A percentile compares a stretch with the other conserved stretches of the same genome.
Evolutionary conservation across 2,329 filamentous ascomycete species (phyloP).

Genomic region (Chaetomium strumarium): DNA sequence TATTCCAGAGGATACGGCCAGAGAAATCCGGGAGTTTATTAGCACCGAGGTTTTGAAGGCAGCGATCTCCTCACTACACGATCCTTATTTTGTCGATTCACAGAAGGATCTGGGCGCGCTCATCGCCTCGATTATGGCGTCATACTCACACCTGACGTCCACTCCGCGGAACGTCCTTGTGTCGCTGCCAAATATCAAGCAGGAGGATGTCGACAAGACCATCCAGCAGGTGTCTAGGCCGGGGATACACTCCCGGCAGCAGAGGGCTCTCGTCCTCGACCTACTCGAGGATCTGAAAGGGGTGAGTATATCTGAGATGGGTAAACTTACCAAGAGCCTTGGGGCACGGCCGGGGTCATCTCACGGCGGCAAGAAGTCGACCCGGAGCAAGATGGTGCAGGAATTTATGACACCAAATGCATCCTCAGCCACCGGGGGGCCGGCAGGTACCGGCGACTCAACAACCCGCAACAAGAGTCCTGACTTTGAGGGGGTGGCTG

Average conservation of each 20-base stretch:
- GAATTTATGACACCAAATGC: conserved; percentile 55
- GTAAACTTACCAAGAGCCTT: conserved; percentile 61
- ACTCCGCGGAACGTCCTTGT: conserved; percentile 74
- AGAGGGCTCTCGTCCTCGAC: conserved; percentile 76
- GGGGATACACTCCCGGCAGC: conserved; percentile 61
- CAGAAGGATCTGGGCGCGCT: conserved; percentile 86
- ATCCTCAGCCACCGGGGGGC: conserved; percentile 21
- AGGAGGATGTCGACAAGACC: conserved; percentile 59
- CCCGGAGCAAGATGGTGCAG: conserved; percentile 56
- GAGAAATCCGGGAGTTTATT: conserved; percentile 81
- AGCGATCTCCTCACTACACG: conserved; percentile 83
- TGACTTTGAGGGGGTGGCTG: conserved; percentile 51
- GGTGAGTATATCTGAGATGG: conserved; percentile 88
- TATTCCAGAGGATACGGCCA: conserved; percentile 49
- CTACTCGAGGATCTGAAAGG: conserved; percentile 81
- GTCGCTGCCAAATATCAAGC: conserved; percentile 69
- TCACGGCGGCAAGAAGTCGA: conserved; percentile 35
- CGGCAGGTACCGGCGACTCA: conserved; percentile 10
- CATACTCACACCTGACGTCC: conserved; percentile 63
- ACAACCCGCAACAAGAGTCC: conserved; percentile 34
- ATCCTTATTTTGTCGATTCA: conserved; percentile 93
- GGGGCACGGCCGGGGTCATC: conserved; percentile 25
- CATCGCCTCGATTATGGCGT: conserved; percentile 77
- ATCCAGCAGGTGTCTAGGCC: conserved; percentile 55
- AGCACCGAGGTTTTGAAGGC: conserved; percentile 83